Conservation (phyloP, 345 rosid genomes). For the Linum lewisii region DNA sequence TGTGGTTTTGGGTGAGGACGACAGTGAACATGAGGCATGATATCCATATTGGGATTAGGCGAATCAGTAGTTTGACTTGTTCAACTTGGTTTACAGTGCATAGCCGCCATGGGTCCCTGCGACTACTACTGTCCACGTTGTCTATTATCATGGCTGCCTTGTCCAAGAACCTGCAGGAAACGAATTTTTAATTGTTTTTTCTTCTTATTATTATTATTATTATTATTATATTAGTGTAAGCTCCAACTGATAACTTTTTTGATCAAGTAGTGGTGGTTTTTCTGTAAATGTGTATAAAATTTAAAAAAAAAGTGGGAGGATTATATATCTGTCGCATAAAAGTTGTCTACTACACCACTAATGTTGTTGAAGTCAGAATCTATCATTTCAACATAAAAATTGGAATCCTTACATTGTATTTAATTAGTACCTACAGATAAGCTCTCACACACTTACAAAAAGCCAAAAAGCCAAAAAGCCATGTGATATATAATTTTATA, state of each 20-base stretch:
- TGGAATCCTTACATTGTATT: too few relatives aligned
- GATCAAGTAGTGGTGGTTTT: too few relatives aligned
- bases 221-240: too few relatives aligned
- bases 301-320: too few relatives aligned
- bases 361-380: background rate
- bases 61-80: slow-evolving; percentile 66
- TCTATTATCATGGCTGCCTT: slow-evolving; percentile 67
- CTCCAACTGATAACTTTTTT: too few relatives aligned
- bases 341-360: background rate
- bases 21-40: slow-evolving; percentile 67
- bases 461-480: too few relatives aligned
- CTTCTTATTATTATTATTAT: too few relatives aligned
- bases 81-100: slow-evolving; percentile 78
- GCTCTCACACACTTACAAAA: too few relatives aligned
- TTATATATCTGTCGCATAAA: too few relatives aligned
- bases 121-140: slow-evolving; percentile 29
- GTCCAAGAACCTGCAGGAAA: slow-evolving; percentile 49
- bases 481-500: background rate
- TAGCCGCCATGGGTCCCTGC: slow-evolving; percentile 65
- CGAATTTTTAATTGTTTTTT: too few relatives aligned
- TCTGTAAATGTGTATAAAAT: too few relatives aligned
- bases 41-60: slow-evolving; percentile 71
- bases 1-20: slow-evolving; percentile 52
- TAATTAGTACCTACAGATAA: too few relatives aligned
- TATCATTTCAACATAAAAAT: background rate